A percentile compares a stretch with the other conserved stretches of the same genome.
Conservation (phyloP, 2,329 filamentous ascomycete species). For the Xenoacremonium recifei region DNA sequence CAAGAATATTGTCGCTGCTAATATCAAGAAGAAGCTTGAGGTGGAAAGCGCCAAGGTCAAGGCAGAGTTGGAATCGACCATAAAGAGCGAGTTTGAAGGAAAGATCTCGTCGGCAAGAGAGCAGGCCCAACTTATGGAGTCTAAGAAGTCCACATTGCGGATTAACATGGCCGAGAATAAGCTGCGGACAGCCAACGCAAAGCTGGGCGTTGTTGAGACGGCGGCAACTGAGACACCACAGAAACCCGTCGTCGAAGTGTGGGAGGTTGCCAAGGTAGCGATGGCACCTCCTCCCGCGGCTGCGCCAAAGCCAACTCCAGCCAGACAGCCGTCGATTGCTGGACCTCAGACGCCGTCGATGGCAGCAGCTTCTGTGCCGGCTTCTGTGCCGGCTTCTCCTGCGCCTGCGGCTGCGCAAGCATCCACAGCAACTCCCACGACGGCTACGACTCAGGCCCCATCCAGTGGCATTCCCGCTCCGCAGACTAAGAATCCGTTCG, state of each 20-base stretch:
- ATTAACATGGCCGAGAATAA: constrained; percentile 79
- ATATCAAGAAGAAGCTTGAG: constrained; percentile 70
- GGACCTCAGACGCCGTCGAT: background rate
- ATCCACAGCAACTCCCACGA: no score
- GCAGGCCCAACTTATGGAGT: constrained; percentile 68
- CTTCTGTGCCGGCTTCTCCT: constrained; percentile 9
- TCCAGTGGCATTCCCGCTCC: constrained; percentile 20
- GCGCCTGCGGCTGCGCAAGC: constrained; percentile 13
- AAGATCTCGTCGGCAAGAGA: constrained; percentile 55
- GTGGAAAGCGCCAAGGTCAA: constrained; percentile 61
- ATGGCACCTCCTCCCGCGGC: constrained; percentile 28
- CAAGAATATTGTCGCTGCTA: constrained; percentile 57
- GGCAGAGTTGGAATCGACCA: constrained; percentile 46
- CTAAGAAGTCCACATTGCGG: constrained; percentile 71
- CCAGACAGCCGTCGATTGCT: constrained; percentile 18
- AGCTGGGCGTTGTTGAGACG: constrained; percentile 74
- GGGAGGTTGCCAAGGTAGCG: constrained; percentile 69
- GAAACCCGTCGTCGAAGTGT: constrained; percentile 81
- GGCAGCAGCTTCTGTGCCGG: constrained; percentile 2
- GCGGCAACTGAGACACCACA: constrained; percentile 85
- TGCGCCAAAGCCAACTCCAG: constrained; percentile 21
- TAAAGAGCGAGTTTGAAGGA: constrained; percentile 54
- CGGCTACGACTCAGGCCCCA: constrained; percentile 14
- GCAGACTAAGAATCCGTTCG: constrained; percentile 33
- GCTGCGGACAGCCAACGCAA: constrained; percentile 61